Percentiles rank a stretch among this genome's conserved stretches.
These are phyloP conservation scores for Paspalum vaginatum DNA, from an alignment of 176 grass and related monocot species.

Conservation along the genomic window DNA sequence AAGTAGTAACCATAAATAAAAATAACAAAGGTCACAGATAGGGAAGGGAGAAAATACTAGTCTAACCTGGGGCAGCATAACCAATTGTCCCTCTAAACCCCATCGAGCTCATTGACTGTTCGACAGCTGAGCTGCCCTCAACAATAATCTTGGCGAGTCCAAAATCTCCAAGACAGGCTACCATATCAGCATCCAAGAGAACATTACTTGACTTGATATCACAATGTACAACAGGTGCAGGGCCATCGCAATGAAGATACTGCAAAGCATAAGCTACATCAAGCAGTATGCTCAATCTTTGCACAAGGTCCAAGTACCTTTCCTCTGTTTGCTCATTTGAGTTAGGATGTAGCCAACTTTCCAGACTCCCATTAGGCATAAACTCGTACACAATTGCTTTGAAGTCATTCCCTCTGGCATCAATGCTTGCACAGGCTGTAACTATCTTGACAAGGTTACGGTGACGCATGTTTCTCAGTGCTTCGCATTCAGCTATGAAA, in stretches of 20 bases:
- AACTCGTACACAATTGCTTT: conserved; percentile 43
- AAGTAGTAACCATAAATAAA: background rate
- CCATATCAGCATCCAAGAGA: conserved; percentile 33
- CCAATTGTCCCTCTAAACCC: conserved; percentile 17
- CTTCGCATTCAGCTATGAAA: conserved; percentile 48
- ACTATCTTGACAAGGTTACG: conserved; percentile 43
- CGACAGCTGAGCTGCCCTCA: background rate
- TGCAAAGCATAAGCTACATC: conserved; percentile 47
- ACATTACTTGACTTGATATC: conserved; percentile 38
- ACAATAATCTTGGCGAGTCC: conserved; percentile 25
- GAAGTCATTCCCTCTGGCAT: conserved; percentile 43
- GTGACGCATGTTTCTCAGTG: conserved; percentile 21
- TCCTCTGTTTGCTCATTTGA: background rate
- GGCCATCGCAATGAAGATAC: conserved; percentile 39
- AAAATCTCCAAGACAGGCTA: conserved; percentile 39
- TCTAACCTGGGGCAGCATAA: conserved; percentile 36
- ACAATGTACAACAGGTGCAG: conserved; percentile 30
- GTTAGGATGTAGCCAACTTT: conserved; percentile 42
- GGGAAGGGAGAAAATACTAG: background rate
- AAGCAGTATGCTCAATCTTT: conserved; percentile 34
- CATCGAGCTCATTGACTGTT: conserved; percentile 5
- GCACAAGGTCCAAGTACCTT: background rate
- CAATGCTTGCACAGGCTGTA: conserved; percentile 41
- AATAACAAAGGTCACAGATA: no score
- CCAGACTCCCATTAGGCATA: conserved; percentile 21